Conservation (phyloP, 768 basidiomycete species). For the Agrocybe praecox region DNA sequence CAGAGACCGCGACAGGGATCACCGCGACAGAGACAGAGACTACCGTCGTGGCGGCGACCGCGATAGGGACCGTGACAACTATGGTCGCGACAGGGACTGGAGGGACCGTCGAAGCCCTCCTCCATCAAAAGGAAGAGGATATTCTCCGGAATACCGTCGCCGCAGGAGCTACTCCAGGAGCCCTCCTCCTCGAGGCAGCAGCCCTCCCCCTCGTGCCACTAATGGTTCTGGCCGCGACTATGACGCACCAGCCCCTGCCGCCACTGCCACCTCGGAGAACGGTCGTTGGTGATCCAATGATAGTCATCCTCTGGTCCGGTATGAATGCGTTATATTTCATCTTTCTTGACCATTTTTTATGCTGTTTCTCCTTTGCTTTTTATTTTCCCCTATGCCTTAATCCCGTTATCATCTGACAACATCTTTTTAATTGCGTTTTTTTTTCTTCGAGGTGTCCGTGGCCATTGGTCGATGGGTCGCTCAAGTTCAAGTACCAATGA, state of each 20-base stretch:
- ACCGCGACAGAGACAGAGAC: conserved; percentile 38
- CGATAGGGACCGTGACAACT: conserved; percentile 63
- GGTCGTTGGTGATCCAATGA: conserved; percentile 61
- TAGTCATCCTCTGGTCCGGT: conserved; percentile 33
- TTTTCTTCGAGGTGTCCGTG: conserved; percentile 14
- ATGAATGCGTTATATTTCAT: conserved; percentile 35
- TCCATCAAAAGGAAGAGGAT: conserved; percentile 56
- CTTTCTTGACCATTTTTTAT: conserved; percentile 18
- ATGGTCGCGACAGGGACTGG: conserved; percentile 78
- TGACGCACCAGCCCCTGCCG: conserved; percentile 38
- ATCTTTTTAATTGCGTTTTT: conserved; percentile 16
- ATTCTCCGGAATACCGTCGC: conserved; percentile 77
- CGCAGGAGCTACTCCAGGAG: conserved; percentile 80
- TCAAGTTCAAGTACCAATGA: conserved; percentile 18
- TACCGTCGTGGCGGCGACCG: conserved; percentile 44
- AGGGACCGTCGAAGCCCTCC: conserved; percentile 80
- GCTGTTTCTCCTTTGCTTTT: conserved; percentile 2
- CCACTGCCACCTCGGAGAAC: conserved; percentile 34
- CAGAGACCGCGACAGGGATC: conserved; percentile 38
- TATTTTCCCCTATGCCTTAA: conserved; percentile 10
- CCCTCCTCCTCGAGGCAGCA: conserved; percentile 77
- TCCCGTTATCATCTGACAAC: conserved; percentile 24
- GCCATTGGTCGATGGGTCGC: conserved; percentile 14
- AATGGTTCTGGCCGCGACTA: conserved; percentile 39
- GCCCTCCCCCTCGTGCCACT: conserved; percentile 39